These are phyloP conservation scores for Penicillium macrosclerotiorum DNA, from an alignment of 495 filamentous ascomycete genomes.

Conservation along the genomic window DNA sequence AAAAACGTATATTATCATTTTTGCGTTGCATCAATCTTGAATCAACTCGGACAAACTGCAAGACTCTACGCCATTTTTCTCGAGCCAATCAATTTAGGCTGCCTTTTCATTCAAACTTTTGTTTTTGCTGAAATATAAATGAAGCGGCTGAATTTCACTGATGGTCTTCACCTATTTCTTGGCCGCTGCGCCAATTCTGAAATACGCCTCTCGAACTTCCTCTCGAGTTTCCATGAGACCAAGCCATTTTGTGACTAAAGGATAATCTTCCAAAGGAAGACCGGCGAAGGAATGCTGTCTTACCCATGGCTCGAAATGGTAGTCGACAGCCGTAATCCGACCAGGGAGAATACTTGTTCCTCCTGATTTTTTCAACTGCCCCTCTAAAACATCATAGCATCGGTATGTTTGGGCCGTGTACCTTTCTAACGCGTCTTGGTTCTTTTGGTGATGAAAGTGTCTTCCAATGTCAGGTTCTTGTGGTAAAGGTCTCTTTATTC, in stretches of 20 bases:
- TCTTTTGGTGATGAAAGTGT: constrained; percentile 29
- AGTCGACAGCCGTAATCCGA: constrained; percentile 38
- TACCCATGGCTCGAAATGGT: constrained; percentile 48
- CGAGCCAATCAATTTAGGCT: too few relatives aligned
- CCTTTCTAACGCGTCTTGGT: constrained; percentile 38
- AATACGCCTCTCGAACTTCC: constrained; percentile 30
- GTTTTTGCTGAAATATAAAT: too few relatives aligned
- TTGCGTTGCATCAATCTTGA: too few relatives aligned
- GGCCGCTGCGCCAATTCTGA: constrained; percentile 9
- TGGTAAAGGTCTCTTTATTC: not conserved
- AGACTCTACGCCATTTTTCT: too few relatives aligned
- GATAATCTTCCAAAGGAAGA: constrained; percentile 41
- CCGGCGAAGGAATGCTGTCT: constrained; percentile 36
- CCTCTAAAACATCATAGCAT: constrained; percentile 42
- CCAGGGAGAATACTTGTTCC: constrained; percentile 37
- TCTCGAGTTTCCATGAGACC: constrained; percentile 22
- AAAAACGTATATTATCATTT: too few relatives aligned
- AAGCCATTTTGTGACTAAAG: constrained; percentile 29
- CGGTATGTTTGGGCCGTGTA: constrained; percentile 38
- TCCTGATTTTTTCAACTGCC: constrained; percentile 36
- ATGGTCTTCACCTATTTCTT: too few relatives aligned
- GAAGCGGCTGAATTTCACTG: too few relatives aligned
- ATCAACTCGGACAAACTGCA: too few relatives aligned
- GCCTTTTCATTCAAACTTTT: too few relatives aligned
- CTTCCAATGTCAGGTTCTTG: constrained; percentile 6